Evolutionary conservation across 2,329 filamentous ascomycete genomes (phyloP).

Genomic region (Passalora sequoiae): DNA sequence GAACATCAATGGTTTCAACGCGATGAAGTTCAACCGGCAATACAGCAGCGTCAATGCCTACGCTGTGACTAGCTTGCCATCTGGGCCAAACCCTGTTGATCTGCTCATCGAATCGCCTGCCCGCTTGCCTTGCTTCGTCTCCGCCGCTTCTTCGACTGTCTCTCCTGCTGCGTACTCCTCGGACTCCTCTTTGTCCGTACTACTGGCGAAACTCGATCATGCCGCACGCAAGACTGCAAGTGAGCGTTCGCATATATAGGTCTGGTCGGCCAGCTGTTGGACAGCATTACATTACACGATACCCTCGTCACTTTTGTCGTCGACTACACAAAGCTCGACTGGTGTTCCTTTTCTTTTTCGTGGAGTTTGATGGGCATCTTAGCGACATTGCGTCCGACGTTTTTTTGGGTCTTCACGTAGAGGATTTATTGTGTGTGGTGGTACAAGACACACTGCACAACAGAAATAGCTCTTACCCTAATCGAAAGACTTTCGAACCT

Average conservation of each 20-base stretch:
- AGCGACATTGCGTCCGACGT: slow-evolving; percentile 4
- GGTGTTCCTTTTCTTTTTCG: slow-evolving; percentile 2
- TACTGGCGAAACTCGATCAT: slow-evolving; percentile 30
- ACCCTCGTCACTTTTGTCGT: slow-evolving; percentile 3
- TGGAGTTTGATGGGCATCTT: not conserved
- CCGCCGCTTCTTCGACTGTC: slow-evolving; percentile 13
- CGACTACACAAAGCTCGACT: not conserved
- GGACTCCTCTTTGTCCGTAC: slow-evolving; percentile 21
- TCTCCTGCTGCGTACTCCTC: slow-evolving; percentile 7
- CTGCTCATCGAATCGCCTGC: slow-evolving; percentile 23
- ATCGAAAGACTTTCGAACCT: too few species aligned
- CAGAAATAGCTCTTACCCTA: too few species aligned
- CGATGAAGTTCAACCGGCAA: slow-evolving; percentile 39
- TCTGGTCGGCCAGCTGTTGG: not conserved
- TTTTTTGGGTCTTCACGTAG: too few species aligned
- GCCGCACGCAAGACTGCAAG: slow-evolving; percentile 18
- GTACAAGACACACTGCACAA: too few species aligned
- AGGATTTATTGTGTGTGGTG: too few species aligned
- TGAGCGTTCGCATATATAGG: not conserved
- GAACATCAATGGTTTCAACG: slow-evolving; percentile 52
- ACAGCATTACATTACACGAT: slow-evolving; percentile 6
- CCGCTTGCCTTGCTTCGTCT: slow-evolving; percentile 14
- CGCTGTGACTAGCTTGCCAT: slow-evolving; percentile 28
- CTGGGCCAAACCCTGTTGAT: slow-evolving; percentile 23
- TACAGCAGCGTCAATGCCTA: slow-evolving; percentile 31